phyloP scores from a whole-genome alignment of 257 asterid species.

The Jacaranda copaia region DNA sequence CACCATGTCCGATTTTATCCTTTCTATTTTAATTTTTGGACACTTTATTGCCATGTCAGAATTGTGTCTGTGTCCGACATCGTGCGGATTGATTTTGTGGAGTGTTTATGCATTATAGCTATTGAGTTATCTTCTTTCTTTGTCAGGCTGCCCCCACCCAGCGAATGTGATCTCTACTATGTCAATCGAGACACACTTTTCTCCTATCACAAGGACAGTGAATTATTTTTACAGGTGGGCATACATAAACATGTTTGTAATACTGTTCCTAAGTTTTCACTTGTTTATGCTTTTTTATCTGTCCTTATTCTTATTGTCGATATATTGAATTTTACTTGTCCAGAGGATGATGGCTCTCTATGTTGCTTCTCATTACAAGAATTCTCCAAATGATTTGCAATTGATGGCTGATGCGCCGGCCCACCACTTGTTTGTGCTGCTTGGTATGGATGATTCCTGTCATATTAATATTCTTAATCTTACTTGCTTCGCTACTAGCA shows the following conservation, averaged over 20 bases:
- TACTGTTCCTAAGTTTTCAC: not conserved
- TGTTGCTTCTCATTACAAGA: conserved; percentile 98
- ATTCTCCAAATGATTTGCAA: conserved; percentile 93
- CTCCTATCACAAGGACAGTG: conserved; percentile 90
- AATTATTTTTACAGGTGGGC: conserved; percentile 83
- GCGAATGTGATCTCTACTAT: conserved; percentile 90
- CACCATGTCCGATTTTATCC: too few relatives aligned
- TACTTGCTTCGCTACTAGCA: conserved; percentile 1
- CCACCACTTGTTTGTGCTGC: conserved; percentile 96
- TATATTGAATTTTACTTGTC: conserved; percentile 35
- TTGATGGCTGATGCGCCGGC: conserved; percentile 99
- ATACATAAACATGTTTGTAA: not conserved
- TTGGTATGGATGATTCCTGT: conserved; percentile 58
- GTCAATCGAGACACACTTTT: conserved; percentile 95
- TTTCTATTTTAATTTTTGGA: too few relatives aligned
- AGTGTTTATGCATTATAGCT: too few relatives aligned
- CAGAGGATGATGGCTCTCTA: conserved; percentile 98
- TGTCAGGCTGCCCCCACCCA: conserved; percentile 73
- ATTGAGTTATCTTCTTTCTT: conserved; percentile 36
- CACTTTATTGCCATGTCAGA: too few relatives aligned
- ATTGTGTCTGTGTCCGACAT: too few relatives aligned
- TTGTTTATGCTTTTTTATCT: conserved; percentile 5
- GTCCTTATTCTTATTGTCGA: conserved; percentile 18
- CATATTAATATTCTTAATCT: not conserved
- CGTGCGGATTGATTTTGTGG: too few relatives aligned